Base-by-base conservation (phyloP, 768 basidiomycete genomes). In the Favolaschia claudopus region DNA sequence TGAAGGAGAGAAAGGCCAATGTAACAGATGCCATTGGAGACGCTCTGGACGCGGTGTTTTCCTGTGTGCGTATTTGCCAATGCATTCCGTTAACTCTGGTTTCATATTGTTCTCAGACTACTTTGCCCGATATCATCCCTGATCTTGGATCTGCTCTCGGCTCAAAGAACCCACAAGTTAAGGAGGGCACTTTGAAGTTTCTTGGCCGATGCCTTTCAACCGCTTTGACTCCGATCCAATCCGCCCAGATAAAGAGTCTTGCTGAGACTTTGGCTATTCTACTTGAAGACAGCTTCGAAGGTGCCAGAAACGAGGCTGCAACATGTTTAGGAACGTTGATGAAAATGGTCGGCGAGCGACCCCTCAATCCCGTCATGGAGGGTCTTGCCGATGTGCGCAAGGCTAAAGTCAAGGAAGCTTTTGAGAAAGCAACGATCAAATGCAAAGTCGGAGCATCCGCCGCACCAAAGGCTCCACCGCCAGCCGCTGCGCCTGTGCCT, bases 301-400 rank as follows among this genome's bases (percentile, higher is more conserved):
- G 91, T 28, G 93, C 95, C 24, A 85, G 97, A 39, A 89, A 89
- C 55, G 92, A 95, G 64, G 93, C 95, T n/a, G 95, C 95, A 0
- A 83, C 83, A 34, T 91, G 89, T 66, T 79, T 99, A 31, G 97
- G 96, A 17, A 89, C 87, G 0, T 76, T 99, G 65, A 96, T 96
- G 92, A 98, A 93, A 80, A 96, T 99, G 84, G 85, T 99, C 12
- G 97, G 97, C 20, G 96, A 99, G 70, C 82, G 96, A 27, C 89
- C 91, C 17, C 82, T 99, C 40, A 95, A 91, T 69, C 93, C 93
- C 1, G 78, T 92, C 7, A 83, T 96, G 79, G 96, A 98, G 61
- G 79, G 84, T 9, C 78, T 99, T 55, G 88, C 92, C 17, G 95
- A 98, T 67, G 80, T 96, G 20, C 82, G 95, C 63, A 95, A 93